Evolutionary conservation across 2,329 filamentous ascomycete species (phyloP).

Genomic region (Colletotrichum plurivorum): DNA sequence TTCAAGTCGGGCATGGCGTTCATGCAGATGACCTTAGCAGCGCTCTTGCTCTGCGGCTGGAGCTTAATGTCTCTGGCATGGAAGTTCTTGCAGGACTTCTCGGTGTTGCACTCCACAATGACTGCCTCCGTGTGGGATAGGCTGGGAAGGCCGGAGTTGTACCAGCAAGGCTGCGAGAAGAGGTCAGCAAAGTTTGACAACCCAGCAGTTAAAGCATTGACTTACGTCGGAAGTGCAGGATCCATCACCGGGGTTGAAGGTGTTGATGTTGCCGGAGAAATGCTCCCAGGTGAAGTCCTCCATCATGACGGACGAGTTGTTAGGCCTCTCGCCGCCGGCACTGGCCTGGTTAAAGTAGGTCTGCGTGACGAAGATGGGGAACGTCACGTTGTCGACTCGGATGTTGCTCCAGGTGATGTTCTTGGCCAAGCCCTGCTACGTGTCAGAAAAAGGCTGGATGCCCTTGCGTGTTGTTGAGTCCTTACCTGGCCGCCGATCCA

Average conservation of each 20-base stretch:
- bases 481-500: constrained; percentile 53
- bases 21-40: constrained; percentile 51
- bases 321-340: constrained; percentile 49
- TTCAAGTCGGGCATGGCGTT: constrained; percentile 51
- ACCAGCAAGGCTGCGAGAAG: constrained; percentile 56
- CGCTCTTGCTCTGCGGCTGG: constrained; percentile 47
- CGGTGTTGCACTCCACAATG: constrained; percentile 58
- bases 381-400: constrained; percentile 58
- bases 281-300: constrained; percentile 57
- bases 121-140: constrained; percentile 57
- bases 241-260: constrained; percentile 57
- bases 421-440: constrained; percentile 53
- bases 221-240: constrained; percentile 53
- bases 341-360: constrained; percentile 57
- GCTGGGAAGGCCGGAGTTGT: constrained; percentile 53
- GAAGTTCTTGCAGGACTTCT: constrained; percentile 54
- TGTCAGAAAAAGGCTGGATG: neutral
- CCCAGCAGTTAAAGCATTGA: neutral
- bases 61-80: constrained; percentile 49
- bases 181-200: neutral
- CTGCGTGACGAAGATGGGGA: constrained; percentile 62
- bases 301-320: constrained; percentile 57
- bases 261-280: constrained; percentile 58
- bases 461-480: neutral
- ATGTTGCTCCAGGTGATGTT: constrained; percentile 61